phyloP scores from a whole-genome alignment of 2,329 filamentous ascomycete genomes.

The Ceratocystis harringtonii region DNA sequence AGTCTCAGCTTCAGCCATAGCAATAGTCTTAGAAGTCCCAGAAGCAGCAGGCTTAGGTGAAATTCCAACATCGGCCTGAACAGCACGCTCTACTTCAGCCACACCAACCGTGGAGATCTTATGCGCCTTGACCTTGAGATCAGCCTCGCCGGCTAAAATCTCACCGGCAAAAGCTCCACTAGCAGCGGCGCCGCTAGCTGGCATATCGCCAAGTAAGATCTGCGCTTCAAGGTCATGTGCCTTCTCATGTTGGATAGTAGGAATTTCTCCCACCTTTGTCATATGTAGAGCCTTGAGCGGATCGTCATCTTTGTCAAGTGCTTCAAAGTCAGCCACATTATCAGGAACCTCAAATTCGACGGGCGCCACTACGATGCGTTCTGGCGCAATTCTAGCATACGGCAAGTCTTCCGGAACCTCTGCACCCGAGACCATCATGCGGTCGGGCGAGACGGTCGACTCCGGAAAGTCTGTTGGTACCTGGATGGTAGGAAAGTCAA shows the following conservation, averaged over 20 bases:
- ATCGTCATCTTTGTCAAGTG: background rate
- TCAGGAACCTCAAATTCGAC: constrained; percentile 4
- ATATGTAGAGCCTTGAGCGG: background rate
- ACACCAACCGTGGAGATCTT: background rate
- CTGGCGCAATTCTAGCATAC: background rate
- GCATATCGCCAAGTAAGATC: background rate
- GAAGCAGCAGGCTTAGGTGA: background rate
- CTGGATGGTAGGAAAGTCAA: background rate
- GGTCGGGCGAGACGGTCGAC: background rate
- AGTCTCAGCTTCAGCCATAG: background rate
- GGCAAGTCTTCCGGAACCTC: background rate
- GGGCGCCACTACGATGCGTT: background rate
- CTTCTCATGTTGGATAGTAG: background rate
- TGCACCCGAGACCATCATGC: background rate
- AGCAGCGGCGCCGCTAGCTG: background rate
- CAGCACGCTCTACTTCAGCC: background rate
- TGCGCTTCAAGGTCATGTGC: background rate
- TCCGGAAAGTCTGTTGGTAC: background rate
- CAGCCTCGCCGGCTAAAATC: background rate
- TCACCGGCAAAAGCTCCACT: background rate
- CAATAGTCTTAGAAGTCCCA: background rate
- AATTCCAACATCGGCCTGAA: background rate
- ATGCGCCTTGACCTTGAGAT: too few species aligned
- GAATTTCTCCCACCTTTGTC: background rate
- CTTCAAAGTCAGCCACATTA: constrained; percentile 5